Evolutionary conservation across 306 rosid species (phyloP).

Genomic region (Sicyos edulis): DNA sequence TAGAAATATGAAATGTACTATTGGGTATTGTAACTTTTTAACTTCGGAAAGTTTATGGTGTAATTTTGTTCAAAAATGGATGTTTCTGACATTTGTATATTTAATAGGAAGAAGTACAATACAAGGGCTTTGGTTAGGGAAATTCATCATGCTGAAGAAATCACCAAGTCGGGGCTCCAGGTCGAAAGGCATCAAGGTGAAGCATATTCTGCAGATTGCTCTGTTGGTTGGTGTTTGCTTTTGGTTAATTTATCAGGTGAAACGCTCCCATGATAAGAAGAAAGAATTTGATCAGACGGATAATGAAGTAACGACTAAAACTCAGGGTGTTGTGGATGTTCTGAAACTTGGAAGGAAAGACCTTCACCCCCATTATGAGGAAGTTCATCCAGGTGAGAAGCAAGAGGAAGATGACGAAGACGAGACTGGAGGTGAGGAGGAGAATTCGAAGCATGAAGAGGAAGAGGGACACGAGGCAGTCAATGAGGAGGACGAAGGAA

Average conservation of each 20-base stretch:
- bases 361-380: slow-evolving; percentile 41
- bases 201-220: slow-evolving; percentile 66
- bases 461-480: slow-evolving; percentile 32
- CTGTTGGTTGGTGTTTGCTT: slow-evolving; percentile 79
- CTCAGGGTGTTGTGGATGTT: slow-evolving; percentile 30
- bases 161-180: slow-evolving; percentile 52
- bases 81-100: slow-evolving; percentile 6
- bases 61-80: background rate
- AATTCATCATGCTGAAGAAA: slow-evolving; percentile 63
- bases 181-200: slow-evolving; percentile 68
- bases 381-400: slow-evolving; percentile 31
- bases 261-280: slow-evolving; percentile 89
- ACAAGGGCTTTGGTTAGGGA: background rate
- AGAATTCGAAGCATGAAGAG: slow-evolving; percentile 39
- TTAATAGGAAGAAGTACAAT: slow-evolving; percentile 6
- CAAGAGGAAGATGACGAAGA: slow-evolving; percentile 74
- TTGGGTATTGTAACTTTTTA: background rate
- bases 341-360: slow-evolving; percentile 74
- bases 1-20: slow-evolving; percentile 1
- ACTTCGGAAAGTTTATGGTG: background rate
- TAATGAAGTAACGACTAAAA: slow-evolving; percentile 24
- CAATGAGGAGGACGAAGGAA: slow-evolving; percentile 51
- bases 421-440: slow-evolving; percentile 49
- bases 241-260: slow-evolving; percentile 92
- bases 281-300: slow-evolving; percentile 50